Percentiles rank a stretch among this genome's conserved stretches.
Evolutionary conservation across 2,329 filamentous ascomycete species (phyloP).

Genomic region (Trichoderma sp.): DNA sequence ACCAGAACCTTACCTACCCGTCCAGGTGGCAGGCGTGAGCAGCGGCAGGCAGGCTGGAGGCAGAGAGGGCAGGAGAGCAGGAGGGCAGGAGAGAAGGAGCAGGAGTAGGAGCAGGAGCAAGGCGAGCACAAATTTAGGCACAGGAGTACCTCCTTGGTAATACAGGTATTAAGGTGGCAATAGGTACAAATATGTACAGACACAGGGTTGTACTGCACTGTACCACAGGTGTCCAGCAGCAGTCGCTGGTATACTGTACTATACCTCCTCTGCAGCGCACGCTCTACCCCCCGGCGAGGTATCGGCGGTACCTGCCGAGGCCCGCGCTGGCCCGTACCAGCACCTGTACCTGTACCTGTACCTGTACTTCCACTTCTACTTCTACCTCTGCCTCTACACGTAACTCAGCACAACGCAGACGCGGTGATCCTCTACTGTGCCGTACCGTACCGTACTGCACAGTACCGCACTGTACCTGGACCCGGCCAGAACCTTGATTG

Average conservation of each 20-base stretch:
- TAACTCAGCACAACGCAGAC: neutral
- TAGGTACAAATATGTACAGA: neutral
- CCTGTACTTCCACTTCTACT: too few relatives aligned
- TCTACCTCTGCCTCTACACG: too few relatives aligned
- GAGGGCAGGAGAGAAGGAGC: neutral
- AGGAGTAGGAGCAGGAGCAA: neutral
- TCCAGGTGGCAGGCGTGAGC: neutral
- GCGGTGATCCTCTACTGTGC: too few relatives aligned
- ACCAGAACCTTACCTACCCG: neutral
- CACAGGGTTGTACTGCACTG: neutral
- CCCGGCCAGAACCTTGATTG: slow-evolving; percentile 7
- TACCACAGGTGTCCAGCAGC: neutral
- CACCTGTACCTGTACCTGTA: neutral
- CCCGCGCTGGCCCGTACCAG: neutral
- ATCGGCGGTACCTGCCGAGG: neutral
- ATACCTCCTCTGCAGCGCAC: neutral
- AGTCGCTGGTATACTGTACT: neutral
- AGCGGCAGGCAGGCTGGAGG: too few relatives aligned
- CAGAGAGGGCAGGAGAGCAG: neutral
- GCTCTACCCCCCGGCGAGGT: neutral
- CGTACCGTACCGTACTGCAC: too few relatives aligned
- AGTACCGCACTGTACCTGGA: too few relatives aligned
- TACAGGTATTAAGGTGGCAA: neutral
- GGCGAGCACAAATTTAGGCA: neutral
- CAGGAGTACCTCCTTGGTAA: too few relatives aligned